Evolutionary conservation across 441 rosid species (phyloP).

Genomic region (Hura crepitans): DNA sequence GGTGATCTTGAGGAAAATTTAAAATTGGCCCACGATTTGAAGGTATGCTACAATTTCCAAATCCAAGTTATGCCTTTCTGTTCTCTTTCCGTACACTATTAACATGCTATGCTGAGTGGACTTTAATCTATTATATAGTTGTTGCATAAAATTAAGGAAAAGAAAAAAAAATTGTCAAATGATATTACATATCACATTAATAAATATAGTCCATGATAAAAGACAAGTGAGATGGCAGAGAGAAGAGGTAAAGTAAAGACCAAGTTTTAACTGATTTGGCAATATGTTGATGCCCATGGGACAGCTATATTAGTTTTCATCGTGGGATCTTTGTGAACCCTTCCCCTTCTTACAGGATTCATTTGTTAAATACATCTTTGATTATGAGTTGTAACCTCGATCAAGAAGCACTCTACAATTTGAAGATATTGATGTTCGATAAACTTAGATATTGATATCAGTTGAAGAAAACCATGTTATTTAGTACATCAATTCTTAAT

Average conservation of each 20-base stretch:
- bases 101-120: constrained; percentile 1
- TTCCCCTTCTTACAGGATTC: background rate
- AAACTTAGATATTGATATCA: background rate
- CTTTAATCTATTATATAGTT: background rate
- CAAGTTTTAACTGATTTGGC: background rate
- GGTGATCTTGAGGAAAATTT: constrained; percentile 78
- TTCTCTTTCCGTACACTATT: constrained; percentile 6
- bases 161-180: background rate
- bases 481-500: background rate
- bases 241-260: background rate
- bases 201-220: background rate
- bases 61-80: constrained; percentile 11
- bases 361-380: background rate
- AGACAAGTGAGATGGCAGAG: background rate
- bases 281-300: background rate
- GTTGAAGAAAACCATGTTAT: background rate
- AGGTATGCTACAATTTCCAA: constrained; percentile 43
- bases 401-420: background rate
- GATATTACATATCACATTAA: background rate
- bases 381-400: background rate
- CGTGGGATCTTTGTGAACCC: background rate
- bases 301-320: background rate
- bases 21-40: constrained; percentile 73
- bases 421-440: background rate
- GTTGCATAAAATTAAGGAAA: background rate